Evolutionary conservation across 441 rosid species (phyloP), one percentile per base, ranked within the genome.

Genomic region (Populus hybrid): DNA sequence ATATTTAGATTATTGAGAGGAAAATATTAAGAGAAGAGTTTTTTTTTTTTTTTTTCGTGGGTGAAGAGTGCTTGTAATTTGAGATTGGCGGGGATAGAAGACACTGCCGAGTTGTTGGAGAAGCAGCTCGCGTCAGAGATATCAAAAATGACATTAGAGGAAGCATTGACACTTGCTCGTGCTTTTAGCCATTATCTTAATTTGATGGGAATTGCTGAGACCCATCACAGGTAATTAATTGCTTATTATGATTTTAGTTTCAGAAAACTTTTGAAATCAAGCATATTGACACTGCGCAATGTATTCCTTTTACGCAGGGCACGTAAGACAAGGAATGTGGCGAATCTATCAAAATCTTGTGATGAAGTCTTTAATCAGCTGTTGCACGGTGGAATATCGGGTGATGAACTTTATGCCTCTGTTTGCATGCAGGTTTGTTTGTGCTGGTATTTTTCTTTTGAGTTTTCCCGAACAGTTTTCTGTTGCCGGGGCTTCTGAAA

Each of bases 121-220:
- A 92, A 87, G 88, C 97, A 91, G 81, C 85, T 93, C 75, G 94
- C 97, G 2, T 78, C 81, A 11, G 97, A 93, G 84, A 90, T 95
- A 84, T 92, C 98, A 7, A 80, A 86, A 50, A 89, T 95, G 98
- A 85, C 94, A 71, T 76, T 95, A 38, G 98, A 95, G 84, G 98
- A 92, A 85, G 97, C 99, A 68, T 78, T 93, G 78, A 91, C 90
- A n/a, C 84, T 91, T 31, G 98, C 98, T 79, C 98, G 99, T 70
- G 93, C 97, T 4, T 93, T 87, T 80, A 92, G 94, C 81, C 99
- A 95, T 84, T 91, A 89, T 82, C 99, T 95, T 65, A 93, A 90
- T 83, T 80, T 95, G 86, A 92, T 91, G 97, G 94, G 98, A 38
- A 92, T 93, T 75, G 96, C 99, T 6, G 99, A 95, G 84, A 95